A percentile compares a stretch with the other conserved stretches of the same genome.
Evolutionary conservation across 202 grass and related monocot species (phyloP).

Genomic region (Carex arenaria): DNA sequence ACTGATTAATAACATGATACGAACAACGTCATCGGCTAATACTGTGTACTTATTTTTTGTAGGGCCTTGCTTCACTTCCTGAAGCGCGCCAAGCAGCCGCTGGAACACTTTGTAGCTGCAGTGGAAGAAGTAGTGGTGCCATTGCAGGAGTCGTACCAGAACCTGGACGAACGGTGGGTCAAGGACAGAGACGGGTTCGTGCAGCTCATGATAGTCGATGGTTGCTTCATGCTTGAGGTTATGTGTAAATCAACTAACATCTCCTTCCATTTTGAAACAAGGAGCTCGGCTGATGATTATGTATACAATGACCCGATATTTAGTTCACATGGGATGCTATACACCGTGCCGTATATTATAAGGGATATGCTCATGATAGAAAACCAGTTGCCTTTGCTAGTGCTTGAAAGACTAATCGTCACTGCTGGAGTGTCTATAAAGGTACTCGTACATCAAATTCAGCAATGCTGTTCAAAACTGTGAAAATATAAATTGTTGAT

Average conservation of each 20-base stretch:
- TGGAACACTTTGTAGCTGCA: conserved; percentile 36
- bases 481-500: too few species aligned
- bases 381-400: conserved; percentile 80
- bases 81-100: conserved; percentile 28
- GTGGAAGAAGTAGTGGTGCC: conserved; percentile 28
- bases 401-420: conserved; percentile 43
- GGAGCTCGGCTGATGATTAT: conserved; percentile 27
- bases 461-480: too few species aligned
- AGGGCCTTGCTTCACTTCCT: conserved; percentile 66
- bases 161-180: conserved; percentile 38
- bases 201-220: conserved; percentile 71
- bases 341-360: conserved; percentile 61
- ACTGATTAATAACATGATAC: background rate
- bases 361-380: conserved; percentile 89
- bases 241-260: conserved; percentile 30
- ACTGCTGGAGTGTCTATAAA: conserved; percentile 21
- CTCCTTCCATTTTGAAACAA: background rate
- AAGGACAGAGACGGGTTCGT: conserved; percentile 35
- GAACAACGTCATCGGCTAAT: background rate
- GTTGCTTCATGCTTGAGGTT: conserved; percentile 81
- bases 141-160: conserved; percentile 50
- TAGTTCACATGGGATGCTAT: conserved; percentile 67
- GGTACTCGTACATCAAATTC: too few species aligned
- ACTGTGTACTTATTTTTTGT: background rate
- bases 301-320: conserved; percentile 79